Evolutionary conservation across 139 green algal genomes (phyloP).

Genomic region (Chlamydomonas eustigma): DNA sequence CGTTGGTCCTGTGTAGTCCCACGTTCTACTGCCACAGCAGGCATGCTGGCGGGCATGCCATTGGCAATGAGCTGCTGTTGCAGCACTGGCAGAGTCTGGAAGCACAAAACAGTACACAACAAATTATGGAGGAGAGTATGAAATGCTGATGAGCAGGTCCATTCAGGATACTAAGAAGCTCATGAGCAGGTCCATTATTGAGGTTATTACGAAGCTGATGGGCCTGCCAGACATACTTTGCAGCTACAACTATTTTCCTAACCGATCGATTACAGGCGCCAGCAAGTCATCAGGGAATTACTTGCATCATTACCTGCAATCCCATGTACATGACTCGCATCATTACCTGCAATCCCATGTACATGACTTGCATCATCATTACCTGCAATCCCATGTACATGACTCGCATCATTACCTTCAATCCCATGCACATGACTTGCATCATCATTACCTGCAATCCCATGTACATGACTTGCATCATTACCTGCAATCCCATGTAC

Average conservation of each 20-base stretch:
- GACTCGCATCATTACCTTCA: neutral
- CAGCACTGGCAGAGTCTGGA: conserved; percentile 72
- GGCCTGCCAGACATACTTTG: neutral
- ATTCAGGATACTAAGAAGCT: too few relatives aligned
- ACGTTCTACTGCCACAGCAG: conserved; percentile 92
- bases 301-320: neutral
- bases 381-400: too few relatives aligned
- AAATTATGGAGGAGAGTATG: neutral
- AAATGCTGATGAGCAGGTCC: neutral
- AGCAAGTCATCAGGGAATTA: too few relatives aligned
- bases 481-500: conserved; percentile 93
- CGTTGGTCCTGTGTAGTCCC: conserved; percentile 87
- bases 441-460: neutral
- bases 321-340: too few relatives aligned
- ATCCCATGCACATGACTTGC: neutral
- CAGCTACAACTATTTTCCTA: neutral
- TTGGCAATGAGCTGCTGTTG: conserved; percentile 50
- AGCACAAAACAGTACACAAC: neutral
- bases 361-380: too few relatives aligned
- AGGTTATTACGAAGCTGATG: neutral
- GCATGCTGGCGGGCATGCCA: conserved; percentile 25
- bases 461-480: neutral
- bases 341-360: too few relatives aligned
- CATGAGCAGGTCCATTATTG: too few relatives aligned
- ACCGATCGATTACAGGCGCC: too few relatives aligned